A percentile compares a stretch with the other conserved stretches of the same genome.
phyloP scores from a whole-genome alignment of 305 asterid species.

The Salvia sclarea region DNA sequence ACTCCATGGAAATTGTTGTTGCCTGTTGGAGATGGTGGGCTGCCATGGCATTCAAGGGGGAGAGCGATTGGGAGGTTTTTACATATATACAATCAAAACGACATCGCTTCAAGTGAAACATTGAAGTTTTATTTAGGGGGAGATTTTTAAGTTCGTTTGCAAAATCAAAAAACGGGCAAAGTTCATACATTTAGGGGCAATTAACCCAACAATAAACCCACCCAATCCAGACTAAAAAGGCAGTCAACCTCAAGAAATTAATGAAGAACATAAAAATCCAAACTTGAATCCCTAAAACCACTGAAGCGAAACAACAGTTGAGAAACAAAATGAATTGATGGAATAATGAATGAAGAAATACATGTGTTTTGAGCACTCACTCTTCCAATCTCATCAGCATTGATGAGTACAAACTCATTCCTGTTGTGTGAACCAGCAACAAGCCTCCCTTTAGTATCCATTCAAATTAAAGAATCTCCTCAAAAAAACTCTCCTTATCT shows the following conservation, averaged over 20 bases:
- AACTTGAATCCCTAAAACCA: slow-evolving; percentile 20
- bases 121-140: no score
- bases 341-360: neutral
- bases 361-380: slow-evolving; percentile 37
- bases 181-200: no score
- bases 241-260: slow-evolving; percentile 13
- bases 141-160: no score
- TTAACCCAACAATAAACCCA: slow-evolving; percentile 21
- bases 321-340: slow-evolving; percentile 5
- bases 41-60: no score
- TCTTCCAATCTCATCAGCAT: slow-evolving; percentile 97
- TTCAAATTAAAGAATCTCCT: slow-evolving; percentile 23
- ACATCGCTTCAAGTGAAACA: no score
- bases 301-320: neutral
- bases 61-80: no score
- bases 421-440: slow-evolving; percentile 83
- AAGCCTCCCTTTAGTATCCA: slow-evolving; percentile 81
- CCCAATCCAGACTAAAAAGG: slow-evolving; percentile 18
- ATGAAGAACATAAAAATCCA: slow-evolving; percentile 7
- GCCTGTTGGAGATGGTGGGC: no score
- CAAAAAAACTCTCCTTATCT: slow-evolving; percentile 20
- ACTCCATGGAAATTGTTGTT: no score
- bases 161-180: no score
- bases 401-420: slow-evolving; percentile 84
- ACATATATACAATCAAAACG: no score